A percentile compares a stretch with the other conserved stretches of the same genome.
Evolutionary conservation across 2,329 filamentous ascomycete species (phyloP).

Genomic region (Orbilia blumenaviensis): DNA sequence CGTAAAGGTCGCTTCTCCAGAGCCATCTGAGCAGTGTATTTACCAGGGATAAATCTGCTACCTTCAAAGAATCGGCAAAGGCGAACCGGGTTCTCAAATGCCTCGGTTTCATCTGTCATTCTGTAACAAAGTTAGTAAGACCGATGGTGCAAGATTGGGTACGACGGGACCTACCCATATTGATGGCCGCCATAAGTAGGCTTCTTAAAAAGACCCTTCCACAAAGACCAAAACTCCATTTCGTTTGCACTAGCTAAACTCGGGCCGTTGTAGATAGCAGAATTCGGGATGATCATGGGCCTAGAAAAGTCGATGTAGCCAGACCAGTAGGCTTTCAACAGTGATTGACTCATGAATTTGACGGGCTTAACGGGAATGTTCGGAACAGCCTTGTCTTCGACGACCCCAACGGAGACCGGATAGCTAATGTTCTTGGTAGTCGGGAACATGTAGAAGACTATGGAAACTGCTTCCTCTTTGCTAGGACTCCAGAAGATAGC

Average conservation of each 20-base stretch:
- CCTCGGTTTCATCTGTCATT: constrained; percentile 29
- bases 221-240: constrained; percentile 21
- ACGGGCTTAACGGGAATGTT: constrained; percentile 3
- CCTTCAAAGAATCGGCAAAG: constrained; percentile 31
- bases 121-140: background rate
- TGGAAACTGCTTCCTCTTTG: constrained; percentile 1
- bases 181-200: constrained; percentile 33
- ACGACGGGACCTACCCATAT: constrained; percentile 26
- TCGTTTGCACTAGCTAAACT: constrained; percentile 4
- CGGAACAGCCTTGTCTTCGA: constrained; percentile 15
- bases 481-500: constrained; percentile 37
- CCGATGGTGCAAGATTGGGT: background rate
- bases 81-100: constrained; percentile 36
- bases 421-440: constrained; percentile 13
- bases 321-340: constrained; percentile 25
- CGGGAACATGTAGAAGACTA: constrained; percentile 34
- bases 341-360: background rate
- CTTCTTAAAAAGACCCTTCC: constrained; percentile 38
- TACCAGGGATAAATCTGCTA: background rate
- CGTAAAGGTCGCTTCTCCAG: background rate
- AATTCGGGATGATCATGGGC: constrained; percentile 31
- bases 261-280: background rate
- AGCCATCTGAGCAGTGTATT: constrained; percentile 26
- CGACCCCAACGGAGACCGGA: constrained; percentile 28
- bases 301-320: constrained; percentile 42